Evolutionary conservation across 2,329 filamentous ascomycete species (phyloP), one percentile per base, ranked within the genome.

Genomic region (Apiospora hydei): DNA sequence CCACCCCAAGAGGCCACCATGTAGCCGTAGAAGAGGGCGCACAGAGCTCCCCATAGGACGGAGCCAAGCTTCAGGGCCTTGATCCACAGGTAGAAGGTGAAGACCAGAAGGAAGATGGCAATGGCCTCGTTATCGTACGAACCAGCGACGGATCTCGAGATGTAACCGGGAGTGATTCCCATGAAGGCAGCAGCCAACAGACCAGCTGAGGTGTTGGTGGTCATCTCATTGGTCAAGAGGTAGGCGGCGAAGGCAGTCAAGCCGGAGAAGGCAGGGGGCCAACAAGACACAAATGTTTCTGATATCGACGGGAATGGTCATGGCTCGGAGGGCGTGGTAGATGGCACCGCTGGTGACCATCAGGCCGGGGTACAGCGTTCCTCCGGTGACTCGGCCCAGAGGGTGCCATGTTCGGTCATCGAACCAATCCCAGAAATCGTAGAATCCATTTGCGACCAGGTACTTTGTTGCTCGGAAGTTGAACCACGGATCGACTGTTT

Each of bases 1-100:
- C 96, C 96, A 88, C 96, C 96, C 96, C 96, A 99, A 24, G 97
- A 97, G 68, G 96, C 96, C 75, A 99, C 96, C 96, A 99, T 99
- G 90, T 99, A 99, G 80, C 96, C 96, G 84, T 99, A 99, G 85
- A 97, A 98, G 71, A 99, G 88, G 61, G 96, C 96, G 78, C 95
- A 96, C 74, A 98, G 87, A 49, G 94, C 95, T 77, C 95, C 96
- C 96, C 96, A 99, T 84, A 98, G 93, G 82, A 97, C 95, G 69
- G 96, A 98, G 38, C 96, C 96, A 72, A 95, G 90, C 88, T 99
- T 99, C 77, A 99, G 89, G 26, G 96, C 94, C 89, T 98, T 98
- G 85, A 99, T 98, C 96, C 96, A 99, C 70, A 99, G 90, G 85
- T 92, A 99, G 85, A 99, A 99, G 81, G 96, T 99, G 83, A 98